Evolutionary conservation across 495 filamentous ascomycete species (phyloP).

Genomic region (Cudoniella acicularis): DNA sequence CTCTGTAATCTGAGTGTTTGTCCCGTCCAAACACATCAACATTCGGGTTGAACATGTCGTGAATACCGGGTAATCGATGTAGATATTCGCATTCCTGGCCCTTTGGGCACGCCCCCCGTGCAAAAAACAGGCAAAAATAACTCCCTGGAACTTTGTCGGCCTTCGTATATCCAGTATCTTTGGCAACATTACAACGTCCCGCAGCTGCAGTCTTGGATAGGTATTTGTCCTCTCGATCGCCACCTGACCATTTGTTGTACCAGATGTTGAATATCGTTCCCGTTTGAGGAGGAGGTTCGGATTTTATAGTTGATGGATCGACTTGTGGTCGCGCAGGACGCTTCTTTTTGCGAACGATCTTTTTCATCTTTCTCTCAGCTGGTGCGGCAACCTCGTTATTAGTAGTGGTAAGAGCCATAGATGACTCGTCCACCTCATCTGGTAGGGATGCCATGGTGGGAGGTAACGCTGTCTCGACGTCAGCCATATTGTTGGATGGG

Average conservation of each 20-base stretch:
- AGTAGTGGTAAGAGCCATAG: conserved; percentile 33
- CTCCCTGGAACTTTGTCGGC: conserved; percentile 76
- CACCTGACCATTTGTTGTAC: conserved; percentile 95
- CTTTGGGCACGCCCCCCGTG: conserved; percentile 73
- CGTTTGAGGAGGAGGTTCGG: conserved; percentile 81
- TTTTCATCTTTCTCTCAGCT: conserved; percentile 56
- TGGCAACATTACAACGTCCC: conserved; percentile 74
- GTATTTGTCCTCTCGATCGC: conserved; percentile 90
- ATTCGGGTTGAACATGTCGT: conserved; percentile 84
- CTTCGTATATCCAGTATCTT: conserved; percentile 82
- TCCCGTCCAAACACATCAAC: conserved; percentile 92
- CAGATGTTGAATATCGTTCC: conserved; percentile 93
- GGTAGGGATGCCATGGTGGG: conserved; percentile 17
- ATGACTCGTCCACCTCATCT: conserved; percentile 5
- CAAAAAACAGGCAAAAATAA: conserved; percentile 94
- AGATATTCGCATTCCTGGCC: conserved; percentile 93
- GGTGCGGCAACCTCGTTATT: conserved; percentile 44
- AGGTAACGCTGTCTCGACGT: conserved; percentile 16
- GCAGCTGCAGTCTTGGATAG: conserved; percentile 70
- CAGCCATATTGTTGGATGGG: conserved; percentile 18
- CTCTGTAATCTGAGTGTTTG: conserved; percentile 81
- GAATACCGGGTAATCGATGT: conserved; percentile 76
- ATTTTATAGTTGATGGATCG: conserved; percentile 72
- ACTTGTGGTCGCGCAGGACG: conserved; percentile 70
- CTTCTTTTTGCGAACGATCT: conserved; percentile 65